Conservation (phyloP, 257 asterid genomes). For the Nicotiana knightiana region DNA sequence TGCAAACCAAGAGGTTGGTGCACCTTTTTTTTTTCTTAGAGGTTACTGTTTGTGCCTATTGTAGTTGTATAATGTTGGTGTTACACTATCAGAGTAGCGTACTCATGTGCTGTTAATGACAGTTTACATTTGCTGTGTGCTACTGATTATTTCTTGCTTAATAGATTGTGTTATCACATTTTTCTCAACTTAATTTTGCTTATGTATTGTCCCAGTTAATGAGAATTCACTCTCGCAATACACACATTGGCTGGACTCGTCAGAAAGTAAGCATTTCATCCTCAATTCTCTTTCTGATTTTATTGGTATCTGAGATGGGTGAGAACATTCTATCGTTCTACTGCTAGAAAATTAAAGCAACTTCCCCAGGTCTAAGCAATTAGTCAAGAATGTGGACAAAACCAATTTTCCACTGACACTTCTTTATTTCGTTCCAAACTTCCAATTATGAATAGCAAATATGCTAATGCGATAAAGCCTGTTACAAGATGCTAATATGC, state of each 20-base stretch:
- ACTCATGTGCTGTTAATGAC: neutral
- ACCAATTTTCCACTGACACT: neutral
- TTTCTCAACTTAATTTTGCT: neutral
- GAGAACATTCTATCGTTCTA: neutral
- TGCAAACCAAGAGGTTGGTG: neutral
- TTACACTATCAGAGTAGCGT: neutral
- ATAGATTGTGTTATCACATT: neutral
- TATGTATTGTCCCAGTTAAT: slow-evolving; percentile 35
- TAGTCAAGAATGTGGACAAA: neutral
- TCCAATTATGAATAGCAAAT: neutral
- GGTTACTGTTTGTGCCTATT: neutral
- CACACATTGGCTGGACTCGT: slow-evolving; percentile 79
- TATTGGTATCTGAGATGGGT: neutral
- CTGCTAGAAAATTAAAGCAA: neutral
- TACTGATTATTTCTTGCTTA: neutral
- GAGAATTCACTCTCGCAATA: slow-evolving; percentile 79
- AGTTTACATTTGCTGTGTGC: neutral
- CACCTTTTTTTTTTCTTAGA: neutral
- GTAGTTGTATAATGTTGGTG: slow-evolving; percentile 1
- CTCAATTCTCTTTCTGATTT: neutral
- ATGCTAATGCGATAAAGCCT: neutral
- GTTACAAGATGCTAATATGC: neutral
- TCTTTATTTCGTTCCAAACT: neutral
- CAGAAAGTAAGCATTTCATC: slow-evolving; percentile 61
- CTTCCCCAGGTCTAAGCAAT: neutral